These are phyloP conservation scores for Candida ponderosae DNA, from an alignment of 805 yeast genomes.

Conservation along the genomic window DNA sequence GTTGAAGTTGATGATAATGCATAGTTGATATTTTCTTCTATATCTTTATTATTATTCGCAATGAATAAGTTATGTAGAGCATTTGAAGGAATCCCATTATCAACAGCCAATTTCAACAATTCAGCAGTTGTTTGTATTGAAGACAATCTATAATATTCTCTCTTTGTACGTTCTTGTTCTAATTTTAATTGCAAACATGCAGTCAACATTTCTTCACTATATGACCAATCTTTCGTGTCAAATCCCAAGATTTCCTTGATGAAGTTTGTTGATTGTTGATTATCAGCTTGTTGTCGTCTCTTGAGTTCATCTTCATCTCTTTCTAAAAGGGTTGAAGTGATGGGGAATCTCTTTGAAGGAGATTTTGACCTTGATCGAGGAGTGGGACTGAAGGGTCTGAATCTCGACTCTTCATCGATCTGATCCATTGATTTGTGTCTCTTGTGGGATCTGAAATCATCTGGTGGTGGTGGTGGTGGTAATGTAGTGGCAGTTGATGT, in stretches of 20 bases:
- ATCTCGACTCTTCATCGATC: no score
- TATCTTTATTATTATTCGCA: constrained; percentile 3
- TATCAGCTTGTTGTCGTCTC: not conserved
- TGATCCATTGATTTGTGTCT: not conserved
- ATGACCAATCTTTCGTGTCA: constrained; percentile 24
- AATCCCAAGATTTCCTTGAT: constrained; percentile 4
- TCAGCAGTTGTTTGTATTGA: constrained; percentile 26
- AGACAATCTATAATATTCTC: constrained; percentile 24
- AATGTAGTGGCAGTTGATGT: no score
- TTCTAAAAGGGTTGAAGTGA: not conserved
- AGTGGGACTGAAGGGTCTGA: no score
- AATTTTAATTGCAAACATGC: constrained; percentile 26
- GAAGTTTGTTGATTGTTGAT: no score
- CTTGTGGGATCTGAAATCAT: not conserved
- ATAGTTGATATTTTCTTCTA: not conserved
- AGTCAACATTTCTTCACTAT: constrained; percentile 26
- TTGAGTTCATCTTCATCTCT: not conserved
- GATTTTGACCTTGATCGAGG: not conserved
- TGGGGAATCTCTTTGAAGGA: not conserved
- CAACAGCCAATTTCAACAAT: constrained; percentile 26
- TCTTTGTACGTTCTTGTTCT: constrained; percentile 34
- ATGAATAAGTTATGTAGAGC: constrained; percentile 28
- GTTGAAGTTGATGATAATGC: not conserved
- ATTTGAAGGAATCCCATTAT: constrained; percentile 27
- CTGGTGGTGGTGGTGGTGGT: no score